Evolutionary conservation across 371 early-diverging fungal genomes (phyloP).

Genomic region (Coemansia sp.): DNA sequence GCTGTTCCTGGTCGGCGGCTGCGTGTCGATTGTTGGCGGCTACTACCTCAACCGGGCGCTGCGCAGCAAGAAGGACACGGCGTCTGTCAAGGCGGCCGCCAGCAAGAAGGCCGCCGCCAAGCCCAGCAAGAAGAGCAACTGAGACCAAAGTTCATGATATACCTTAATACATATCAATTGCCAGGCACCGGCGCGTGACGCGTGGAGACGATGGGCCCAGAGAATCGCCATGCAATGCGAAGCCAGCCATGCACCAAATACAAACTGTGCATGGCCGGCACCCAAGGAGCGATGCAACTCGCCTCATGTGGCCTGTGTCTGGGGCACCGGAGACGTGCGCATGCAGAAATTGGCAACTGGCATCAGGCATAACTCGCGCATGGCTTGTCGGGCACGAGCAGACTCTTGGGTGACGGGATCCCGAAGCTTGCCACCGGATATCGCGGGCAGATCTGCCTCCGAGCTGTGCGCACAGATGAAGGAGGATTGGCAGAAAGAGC

Average conservation of each 20-base stretch:
- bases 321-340: background rate
- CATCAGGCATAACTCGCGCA: background rate
- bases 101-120: slow-evolving; percentile 22
- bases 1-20: slow-evolving; percentile 48
- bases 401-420: no score
- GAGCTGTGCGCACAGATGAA: slow-evolving; percentile 3
- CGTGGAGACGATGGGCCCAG: background rate
- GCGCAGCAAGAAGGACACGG: slow-evolving; percentile 31
- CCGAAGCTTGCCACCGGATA: no score
- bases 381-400: no score
- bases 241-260: background rate
- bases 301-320: background rate
- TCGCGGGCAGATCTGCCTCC: no score
- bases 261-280: background rate
- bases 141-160: no score
- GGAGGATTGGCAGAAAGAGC: no score
- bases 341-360: slow-evolving; percentile 1
- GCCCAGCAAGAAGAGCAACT: slow-evolving; percentile 31
- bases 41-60: slow-evolving; percentile 49
- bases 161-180: background rate
- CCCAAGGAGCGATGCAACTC: background rate
- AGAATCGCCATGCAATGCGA: slow-evolving; percentile 2
- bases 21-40: slow-evolving; percentile 47
- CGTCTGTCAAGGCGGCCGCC: slow-evolving; percentile 22
- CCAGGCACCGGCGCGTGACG: background rate